Percentiles rank a stretch among this genome's conserved stretches.
These are phyloP conservation scores for Poterioochromonas sp. DNA, from an alignment of 352 stramenopile species.

Conservation along the genomic window DNA sequence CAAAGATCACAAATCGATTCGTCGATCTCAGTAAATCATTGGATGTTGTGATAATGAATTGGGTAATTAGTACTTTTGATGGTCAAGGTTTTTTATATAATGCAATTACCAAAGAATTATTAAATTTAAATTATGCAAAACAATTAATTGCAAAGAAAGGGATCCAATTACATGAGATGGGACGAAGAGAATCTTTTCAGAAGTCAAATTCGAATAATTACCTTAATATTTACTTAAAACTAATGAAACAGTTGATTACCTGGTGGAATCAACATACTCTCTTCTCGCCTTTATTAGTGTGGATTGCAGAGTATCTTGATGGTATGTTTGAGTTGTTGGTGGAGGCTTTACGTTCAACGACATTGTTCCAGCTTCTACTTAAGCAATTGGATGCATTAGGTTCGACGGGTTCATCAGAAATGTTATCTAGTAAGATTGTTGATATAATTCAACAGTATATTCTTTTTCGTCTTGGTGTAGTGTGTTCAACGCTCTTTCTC, in stretches of 20 bases:
- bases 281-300: not conserved
- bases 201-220: not conserved
- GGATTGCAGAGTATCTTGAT: not conserved
- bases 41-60: slow-evolving; percentile 84
- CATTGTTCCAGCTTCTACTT: too few species aligned
- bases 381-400: too few species aligned
- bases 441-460: slow-evolving; percentile 43
- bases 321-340: slow-evolving; percentile 42
- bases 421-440: slow-evolving; percentile 25
- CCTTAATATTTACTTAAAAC: not conserved
- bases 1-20: too few species aligned
- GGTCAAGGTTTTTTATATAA: slow-evolving; percentile 59
- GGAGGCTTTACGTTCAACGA: slow-evolving; percentile 36
- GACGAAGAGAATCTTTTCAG: not conserved
- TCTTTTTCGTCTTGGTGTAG: slow-evolving; percentile 70
- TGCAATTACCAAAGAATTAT: slow-evolving; percentile 52
- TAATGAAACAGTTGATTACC: too few species aligned
- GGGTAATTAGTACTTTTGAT: slow-evolving; percentile 59
- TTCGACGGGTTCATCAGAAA: too few species aligned
- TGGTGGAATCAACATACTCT: not conserved
- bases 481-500: slow-evolving; percentile 77
- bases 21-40: slow-evolving; percentile 47
- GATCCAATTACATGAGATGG: slow-evolving; percentile 36
- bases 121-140: slow-evolving; percentile 60
- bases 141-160: slow-evolving; percentile 49